phyloP scores from a whole-genome alignment of 257 asterid genomes.

The Solanum okadae region DNA sequence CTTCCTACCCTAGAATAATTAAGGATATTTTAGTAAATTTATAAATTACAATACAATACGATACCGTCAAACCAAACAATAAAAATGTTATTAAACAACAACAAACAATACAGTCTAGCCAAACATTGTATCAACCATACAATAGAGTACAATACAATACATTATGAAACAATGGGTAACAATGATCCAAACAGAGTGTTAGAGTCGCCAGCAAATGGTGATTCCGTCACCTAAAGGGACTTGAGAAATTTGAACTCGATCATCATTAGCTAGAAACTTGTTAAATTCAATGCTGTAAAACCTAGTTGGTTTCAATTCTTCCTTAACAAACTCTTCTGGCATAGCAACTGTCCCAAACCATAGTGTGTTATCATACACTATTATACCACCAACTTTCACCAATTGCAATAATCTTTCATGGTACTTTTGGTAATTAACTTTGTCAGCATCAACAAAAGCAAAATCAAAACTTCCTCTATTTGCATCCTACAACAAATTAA shows the following conservation, averaged over 20 bases:
- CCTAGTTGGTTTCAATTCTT: neutral
- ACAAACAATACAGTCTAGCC: no score
- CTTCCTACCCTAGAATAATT: no score
- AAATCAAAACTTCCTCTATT: conserved; percentile 22
- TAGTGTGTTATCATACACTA: conserved; percentile 29
- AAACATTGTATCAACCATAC: no score
- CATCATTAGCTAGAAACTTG: conserved; percentile 25
- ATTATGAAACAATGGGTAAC: no score
- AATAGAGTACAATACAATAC: no score
- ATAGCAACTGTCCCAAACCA: conserved; percentile 29
- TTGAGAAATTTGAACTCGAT: conserved; percentile 35
- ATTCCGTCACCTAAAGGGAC: conserved; percentile 51
- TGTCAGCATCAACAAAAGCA: conserved; percentile 36
- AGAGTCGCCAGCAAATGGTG: conserved; percentile 27
- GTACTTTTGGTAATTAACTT: conserved; percentile 17
- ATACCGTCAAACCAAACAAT: no score
- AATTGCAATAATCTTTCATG: conserved; percentile 25
- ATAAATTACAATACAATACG: no score
- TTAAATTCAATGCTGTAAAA: conserved; percentile 22
- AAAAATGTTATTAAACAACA: no score
- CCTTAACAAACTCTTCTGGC: conserved; percentile 20
- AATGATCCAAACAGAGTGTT: no score
- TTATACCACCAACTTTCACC: conserved; percentile 22
- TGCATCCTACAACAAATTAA: conserved; percentile 6
- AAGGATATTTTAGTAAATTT: no score